Conservation (phyloP, 495 filamentous ascomycete species). For the Aspergillus panamensis region DNA sequence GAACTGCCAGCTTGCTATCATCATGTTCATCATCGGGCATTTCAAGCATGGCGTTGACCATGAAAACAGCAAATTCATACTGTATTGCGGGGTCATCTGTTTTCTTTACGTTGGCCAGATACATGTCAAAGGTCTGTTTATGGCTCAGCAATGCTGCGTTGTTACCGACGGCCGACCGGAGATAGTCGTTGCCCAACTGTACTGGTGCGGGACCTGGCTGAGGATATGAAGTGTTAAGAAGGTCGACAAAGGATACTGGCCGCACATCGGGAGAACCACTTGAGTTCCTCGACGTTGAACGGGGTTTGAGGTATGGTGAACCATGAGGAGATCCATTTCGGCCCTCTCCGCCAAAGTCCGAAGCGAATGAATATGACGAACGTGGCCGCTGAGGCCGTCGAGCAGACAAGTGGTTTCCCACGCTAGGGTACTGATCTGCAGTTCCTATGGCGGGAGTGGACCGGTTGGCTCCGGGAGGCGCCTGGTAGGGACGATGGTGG, state of each 20-base stretch:
- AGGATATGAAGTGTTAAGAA: conserved; percentile 84
- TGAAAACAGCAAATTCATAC: conserved; percentile 93
- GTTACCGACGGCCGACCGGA: conserved; percentile 74
- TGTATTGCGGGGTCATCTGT: conserved; percentile 82
- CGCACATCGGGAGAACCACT: conserved; percentile 67
- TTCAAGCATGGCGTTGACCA: conserved; percentile 82
- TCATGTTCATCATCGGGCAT: conserved; percentile 36
- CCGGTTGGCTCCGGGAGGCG: conserved; percentile 11
- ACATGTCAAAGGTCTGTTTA: conserved; percentile 94
- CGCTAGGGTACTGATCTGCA: conserved; percentile 21
- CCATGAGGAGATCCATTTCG: conserved; percentile 56
- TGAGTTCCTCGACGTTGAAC: conserved; percentile 59
- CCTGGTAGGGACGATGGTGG: conserved; percentile 44
- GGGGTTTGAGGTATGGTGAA: conserved; percentile 48
- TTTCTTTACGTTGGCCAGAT: conserved; percentile 93
- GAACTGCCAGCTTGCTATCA: conserved; percentile 36
- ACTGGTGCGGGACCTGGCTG: conserved; percentile 73
- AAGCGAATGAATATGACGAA: conserved; percentile 67
- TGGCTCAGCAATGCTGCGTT: conserved; percentile 87
- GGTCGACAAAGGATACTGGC: conserved; percentile 77
- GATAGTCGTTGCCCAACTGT: conserved; percentile 65
- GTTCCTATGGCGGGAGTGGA: conserved; percentile 20
- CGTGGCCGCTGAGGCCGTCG: conserved; percentile 53
- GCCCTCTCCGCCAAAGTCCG: conserved; percentile 54
- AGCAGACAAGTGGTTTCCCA: conserved; percentile 57